phyloP scores from a whole-genome alignment of 108 stramenopile species.

The Fragilariopsis cylindrus region DNA sequence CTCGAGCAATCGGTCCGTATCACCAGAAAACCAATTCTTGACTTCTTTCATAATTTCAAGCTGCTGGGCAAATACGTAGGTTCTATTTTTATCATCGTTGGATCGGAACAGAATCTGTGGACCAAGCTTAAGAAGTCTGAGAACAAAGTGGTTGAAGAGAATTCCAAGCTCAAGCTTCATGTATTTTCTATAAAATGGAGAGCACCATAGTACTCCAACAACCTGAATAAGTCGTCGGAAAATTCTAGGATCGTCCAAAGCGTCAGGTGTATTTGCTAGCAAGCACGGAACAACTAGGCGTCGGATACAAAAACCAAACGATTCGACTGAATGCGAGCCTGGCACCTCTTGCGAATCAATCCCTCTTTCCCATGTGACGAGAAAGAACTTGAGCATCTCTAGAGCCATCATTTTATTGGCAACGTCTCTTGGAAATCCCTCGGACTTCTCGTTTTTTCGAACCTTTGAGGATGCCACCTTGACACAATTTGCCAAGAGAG shows the following conservation, averaged over 20 bases:
- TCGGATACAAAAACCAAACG: constrained; percentile 80
- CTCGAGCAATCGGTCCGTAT: constrained; percentile 61
- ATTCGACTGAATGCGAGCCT: constrained; percentile 36
- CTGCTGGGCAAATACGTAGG: constrained; percentile 72
- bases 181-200: constrained; percentile 55
- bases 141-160: constrained; percentile 82
- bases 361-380: constrained; percentile 47
- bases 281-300: constrained; percentile 83
- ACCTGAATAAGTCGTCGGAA: constrained; percentile 70
- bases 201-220: constrained; percentile 71
- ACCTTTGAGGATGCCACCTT: constrained; percentile 73
- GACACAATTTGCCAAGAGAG: constrained; percentile 69
- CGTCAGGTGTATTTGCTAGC: constrained; percentile 70
- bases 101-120: constrained; percentile 62
- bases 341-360: constrained; percentile 22
- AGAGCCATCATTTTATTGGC: constrained; percentile 80
- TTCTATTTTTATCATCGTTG: constrained; percentile 20
- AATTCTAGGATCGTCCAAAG: constrained; percentile 69
- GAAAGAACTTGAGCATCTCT: constrained; percentile 70
- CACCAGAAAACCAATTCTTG: constrained; percentile 71
- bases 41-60: constrained; percentile 70
- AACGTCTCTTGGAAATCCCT: constrained; percentile 70
- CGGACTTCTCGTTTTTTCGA: constrained; percentile 42
- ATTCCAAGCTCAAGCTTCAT: constrained; percentile 86
- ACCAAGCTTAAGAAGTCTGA: constrained; percentile 67